phyloP scores from a whole-genome alignment of 2,329 filamentous ascomycete species.

The Curvularia spicifera region DNA sequence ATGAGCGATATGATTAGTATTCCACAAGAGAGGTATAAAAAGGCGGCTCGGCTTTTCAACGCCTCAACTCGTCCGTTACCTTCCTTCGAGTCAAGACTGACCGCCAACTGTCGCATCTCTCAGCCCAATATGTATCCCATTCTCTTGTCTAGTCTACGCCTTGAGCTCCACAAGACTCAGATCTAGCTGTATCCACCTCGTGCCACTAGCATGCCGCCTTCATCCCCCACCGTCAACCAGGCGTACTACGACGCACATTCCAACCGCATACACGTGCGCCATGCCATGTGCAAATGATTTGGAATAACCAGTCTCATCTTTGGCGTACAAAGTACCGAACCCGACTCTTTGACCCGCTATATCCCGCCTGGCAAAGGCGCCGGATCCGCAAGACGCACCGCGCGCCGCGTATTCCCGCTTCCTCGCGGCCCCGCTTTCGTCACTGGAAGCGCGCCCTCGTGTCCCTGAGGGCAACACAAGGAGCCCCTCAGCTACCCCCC shows the following conservation, averaged over 20 bases:
- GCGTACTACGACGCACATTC: background rate
- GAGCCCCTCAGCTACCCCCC: no score
- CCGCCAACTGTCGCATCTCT: background rate
- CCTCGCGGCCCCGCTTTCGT: conserved; percentile 8
- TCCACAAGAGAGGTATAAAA: background rate
- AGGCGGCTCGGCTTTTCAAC: background rate
- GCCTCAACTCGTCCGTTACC: background rate
- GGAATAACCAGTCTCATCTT: background rate
- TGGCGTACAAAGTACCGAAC: background rate
- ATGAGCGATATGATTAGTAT: conserved; percentile 1
- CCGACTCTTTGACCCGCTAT: background rate
- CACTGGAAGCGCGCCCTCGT: background rate
- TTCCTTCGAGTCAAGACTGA: background rate
- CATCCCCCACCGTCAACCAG: background rate
- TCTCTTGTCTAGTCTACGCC: background rate
- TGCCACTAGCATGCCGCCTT: background rate
- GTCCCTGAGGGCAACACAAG: background rate
- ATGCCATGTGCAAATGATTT: background rate
- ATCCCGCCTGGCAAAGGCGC: background rate
- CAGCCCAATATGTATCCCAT: background rate
- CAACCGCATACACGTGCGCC: background rate
- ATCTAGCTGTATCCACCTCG: background rate
- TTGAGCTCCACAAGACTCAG: background rate
- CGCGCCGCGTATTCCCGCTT: background rate
- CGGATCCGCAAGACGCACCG: background rate